A percentile compares a stretch with the other conserved stretches of the same genome.
phyloP scores from a whole-genome alignment of 2,329 filamentous ascomycete genomes.

The Alternaria consortialis region DNA sequence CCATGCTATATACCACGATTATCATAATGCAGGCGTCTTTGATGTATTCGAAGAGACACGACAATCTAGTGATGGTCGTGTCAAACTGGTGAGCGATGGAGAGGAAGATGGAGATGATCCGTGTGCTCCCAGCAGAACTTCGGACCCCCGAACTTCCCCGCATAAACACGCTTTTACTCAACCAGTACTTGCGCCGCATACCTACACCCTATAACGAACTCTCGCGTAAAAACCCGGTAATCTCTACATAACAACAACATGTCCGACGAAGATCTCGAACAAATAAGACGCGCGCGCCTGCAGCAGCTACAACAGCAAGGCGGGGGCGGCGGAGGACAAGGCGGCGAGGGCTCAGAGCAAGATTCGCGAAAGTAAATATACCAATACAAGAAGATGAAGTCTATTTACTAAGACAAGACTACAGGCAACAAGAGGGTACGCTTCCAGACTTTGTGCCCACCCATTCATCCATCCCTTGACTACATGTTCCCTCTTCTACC shows the following conservation, averaged over 20 bases:
- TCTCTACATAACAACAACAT: slow-evolving; percentile 50
- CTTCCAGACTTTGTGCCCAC: slow-evolving; percentile 23
- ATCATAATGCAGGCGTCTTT: too few species aligned
- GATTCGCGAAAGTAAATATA: slow-evolving; percentile 64
- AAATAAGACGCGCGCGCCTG: slow-evolving; percentile 92
- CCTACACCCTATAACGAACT: not conserved
- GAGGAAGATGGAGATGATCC: not conserved
- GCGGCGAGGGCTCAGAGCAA: slow-evolving; percentile 61
- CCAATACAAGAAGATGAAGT: not conserved
- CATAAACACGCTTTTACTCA: slow-evolving; percentile 16
- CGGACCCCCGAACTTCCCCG: slow-evolving; percentile 22
- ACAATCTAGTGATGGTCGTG: too few species aligned
- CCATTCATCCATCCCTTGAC: not conserved
- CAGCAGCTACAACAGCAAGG: slow-evolving; percentile 84
- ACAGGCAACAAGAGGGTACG: slow-evolving; percentile 35
- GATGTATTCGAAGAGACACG: not conserved
- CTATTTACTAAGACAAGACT: not conserved
- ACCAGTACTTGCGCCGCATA: slow-evolving; percentile 6
- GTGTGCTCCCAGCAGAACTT: not conserved
- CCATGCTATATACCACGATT: too few species aligned
- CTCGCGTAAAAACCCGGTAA: not conserved
- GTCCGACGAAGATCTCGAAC: slow-evolving; percentile 73
- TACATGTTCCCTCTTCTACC: not conserved
- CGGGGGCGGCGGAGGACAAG: slow-evolving; percentile 64
- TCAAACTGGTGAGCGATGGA: not conserved